Conservation (phyloP, 352 stramenopile genomes). For the Detonula confervacea region DNA sequence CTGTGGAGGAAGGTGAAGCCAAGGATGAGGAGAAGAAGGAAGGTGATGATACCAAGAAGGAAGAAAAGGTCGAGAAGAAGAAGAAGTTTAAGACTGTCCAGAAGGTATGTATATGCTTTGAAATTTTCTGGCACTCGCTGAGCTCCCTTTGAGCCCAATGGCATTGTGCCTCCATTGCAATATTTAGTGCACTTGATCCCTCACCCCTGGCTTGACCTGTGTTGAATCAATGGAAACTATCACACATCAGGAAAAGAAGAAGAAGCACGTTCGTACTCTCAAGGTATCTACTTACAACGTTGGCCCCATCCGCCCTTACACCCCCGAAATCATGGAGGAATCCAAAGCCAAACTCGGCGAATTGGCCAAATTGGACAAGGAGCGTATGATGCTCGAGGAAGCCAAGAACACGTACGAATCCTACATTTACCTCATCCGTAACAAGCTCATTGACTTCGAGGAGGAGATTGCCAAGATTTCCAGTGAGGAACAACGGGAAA, state of each 20-base stretch:
- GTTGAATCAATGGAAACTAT: no score
- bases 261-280: conserved; percentile 87
- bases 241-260: conserved; percentile 87
- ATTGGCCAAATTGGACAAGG: conserved; percentile 77
- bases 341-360: conserved; percentile 74
- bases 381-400: conserved; percentile 78
- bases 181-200: no score
- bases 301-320: conserved; percentile 67
- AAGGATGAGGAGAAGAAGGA: conserved; percentile 75
- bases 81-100: conserved; percentile 84
- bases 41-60: conserved; percentile 49
- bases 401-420: conserved; percentile 92
- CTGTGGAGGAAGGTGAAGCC: conserved; percentile 75
- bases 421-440: conserved; percentile 93
- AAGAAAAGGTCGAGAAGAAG: conserved; percentile 77
- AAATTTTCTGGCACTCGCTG: no score
- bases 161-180: no score
- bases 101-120: conserved; percentile 82
- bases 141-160: no score
- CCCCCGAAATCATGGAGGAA: conserved; percentile 70
- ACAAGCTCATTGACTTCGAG: conserved; percentile 89
- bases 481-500: conserved; percentile 88
- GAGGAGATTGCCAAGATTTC: conserved; percentile 87
- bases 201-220: no score
- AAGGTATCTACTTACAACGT: conserved; percentile 84